Conservation (phyloP, 805 yeast species). For the Saccharomycopsis sp. region DNA sequence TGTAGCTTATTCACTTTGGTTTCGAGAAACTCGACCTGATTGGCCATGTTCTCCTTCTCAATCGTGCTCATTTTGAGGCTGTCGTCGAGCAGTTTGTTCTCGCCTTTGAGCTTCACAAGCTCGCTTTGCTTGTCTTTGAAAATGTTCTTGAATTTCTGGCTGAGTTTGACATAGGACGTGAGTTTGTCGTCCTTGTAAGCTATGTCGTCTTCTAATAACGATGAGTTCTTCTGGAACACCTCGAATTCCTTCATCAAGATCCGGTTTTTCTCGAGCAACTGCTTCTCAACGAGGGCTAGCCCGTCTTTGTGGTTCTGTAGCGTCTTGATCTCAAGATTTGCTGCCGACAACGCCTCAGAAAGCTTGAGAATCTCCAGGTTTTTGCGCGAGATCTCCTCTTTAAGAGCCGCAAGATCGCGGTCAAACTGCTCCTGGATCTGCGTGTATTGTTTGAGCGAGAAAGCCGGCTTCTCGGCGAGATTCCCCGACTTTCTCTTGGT, state of each 20-base stretch:
- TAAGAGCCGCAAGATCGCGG: constrained; percentile 17
- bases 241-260: constrained; percentile 22
- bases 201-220: constrained; percentile 8
- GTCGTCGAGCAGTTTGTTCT: constrained; percentile 1
- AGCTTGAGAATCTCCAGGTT: constrained; percentile 10
- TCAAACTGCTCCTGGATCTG: constrained; percentile 22
- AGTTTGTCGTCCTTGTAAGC: constrained; percentile 16
- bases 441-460: constrained; percentile 23
- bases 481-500: neutral
- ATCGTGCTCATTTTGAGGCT: constrained; percentile 13
- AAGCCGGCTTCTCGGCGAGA: constrained; percentile 18
- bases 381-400: constrained; percentile 18
- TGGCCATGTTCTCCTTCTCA: constrained; percentile 10
- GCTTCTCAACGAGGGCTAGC: constrained; percentile 19
- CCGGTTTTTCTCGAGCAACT: constrained; percentile 20
- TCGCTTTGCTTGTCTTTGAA: constrained; percentile 22
- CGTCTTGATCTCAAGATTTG: constrained; percentile 4
- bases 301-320: constrained; percentile 12
- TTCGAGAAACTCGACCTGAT: constrained; percentile 13
- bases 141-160: constrained; percentile 19
- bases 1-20: neutral
- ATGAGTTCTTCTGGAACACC: constrained; percentile 19
- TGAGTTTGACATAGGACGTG: constrained; percentile 11
- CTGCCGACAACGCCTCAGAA: constrained; percentile 10
- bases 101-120: constrained; percentile 6